These are phyloP conservation scores for Plectosphaerella cucumerina DNA, from an alignment of 2,329 filamentous ascomycete genomes.

Conservation along the genomic window DNA sequence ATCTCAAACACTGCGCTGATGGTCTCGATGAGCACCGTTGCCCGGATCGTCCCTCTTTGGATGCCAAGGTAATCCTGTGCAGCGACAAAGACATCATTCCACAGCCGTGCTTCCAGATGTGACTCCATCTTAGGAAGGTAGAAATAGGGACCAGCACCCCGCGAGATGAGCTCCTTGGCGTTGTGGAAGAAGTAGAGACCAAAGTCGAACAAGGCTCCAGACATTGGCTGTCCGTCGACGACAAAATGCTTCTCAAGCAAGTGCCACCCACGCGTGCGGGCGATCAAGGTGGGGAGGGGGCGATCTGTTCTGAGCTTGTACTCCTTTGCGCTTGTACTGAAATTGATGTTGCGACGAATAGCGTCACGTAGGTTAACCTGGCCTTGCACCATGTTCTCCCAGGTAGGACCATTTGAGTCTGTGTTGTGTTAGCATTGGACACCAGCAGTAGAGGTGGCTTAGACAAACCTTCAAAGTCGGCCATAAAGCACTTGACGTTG, in stretches of 20 bases:
- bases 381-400: slow-evolving; percentile 99
- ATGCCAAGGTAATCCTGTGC: slow-evolving; percentile 91
- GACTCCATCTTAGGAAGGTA: slow-evolving; percentile 98
- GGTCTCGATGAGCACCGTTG: slow-evolving; percentile 94
- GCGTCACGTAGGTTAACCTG: slow-evolving; percentile 98
- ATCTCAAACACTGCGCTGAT: slow-evolving; percentile 98
- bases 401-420: slow-evolving; percentile 95
- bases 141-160: slow-evolving; percentile 90
- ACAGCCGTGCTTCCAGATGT: slow-evolving; percentile 92
- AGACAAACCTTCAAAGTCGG: slow-evolving; percentile 83
- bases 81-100: slow-evolving; percentile 98
- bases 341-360: slow-evolving; percentile 89
- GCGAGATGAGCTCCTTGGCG: slow-evolving; percentile 78
- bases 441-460: neutral
- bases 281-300: slow-evolving; percentile 81
- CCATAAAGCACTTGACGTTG: slow-evolving; percentile 98
- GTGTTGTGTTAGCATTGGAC: neutral
- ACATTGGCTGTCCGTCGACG: slow-evolving; percentile 91
- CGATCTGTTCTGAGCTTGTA: slow-evolving; percentile 96
- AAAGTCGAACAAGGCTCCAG: slow-evolving; percentile 91
- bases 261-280: slow-evolving; percentile 94
- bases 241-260: slow-evolving; percentile 98
- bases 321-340: slow-evolving; percentile 91
- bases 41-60: slow-evolving; percentile 86
- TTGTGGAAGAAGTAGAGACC: slow-evolving; percentile 99